Conservation (phyloP, 257 asterid species). For the Solanum chiquidenum region DNA sequence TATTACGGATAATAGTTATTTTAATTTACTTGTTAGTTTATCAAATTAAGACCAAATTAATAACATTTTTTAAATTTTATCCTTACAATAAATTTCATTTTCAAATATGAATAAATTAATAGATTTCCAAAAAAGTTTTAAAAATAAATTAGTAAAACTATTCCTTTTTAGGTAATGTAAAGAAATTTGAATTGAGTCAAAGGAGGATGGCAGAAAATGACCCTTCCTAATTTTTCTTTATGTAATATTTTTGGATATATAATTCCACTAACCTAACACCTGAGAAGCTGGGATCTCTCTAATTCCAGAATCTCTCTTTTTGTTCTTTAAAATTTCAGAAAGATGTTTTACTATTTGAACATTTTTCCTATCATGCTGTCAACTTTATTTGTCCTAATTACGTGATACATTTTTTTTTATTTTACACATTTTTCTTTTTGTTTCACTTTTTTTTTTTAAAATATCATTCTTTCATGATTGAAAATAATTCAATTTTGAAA, state of each 20-base stretch:
- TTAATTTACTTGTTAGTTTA: too few species aligned
- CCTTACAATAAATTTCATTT: neutral
- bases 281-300: neutral
- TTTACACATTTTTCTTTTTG: too few species aligned
- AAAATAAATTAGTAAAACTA: neutral
- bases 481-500: too few species aligned
- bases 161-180: neutral
- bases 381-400: neutral
- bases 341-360: neutral
- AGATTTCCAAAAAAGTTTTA: neutral
- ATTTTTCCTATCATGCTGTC: neutral
- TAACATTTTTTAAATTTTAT: too few species aligned
- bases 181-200: neutral
- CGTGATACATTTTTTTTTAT: neutral
- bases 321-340: neutral
- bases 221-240: neutral
- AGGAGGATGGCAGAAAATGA: neutral
- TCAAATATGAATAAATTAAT: neutral
- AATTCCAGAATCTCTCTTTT: too few species aligned
- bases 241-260: neutral
- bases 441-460: too few species aligned
- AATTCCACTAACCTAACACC: neutral
- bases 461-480: too few species aligned
- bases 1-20: too few species aligned
- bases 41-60: too few species aligned